phyloP scores from a whole-genome alignment of 1,284 basidiomycete genomes.

The Puccinia coronata region DNA sequence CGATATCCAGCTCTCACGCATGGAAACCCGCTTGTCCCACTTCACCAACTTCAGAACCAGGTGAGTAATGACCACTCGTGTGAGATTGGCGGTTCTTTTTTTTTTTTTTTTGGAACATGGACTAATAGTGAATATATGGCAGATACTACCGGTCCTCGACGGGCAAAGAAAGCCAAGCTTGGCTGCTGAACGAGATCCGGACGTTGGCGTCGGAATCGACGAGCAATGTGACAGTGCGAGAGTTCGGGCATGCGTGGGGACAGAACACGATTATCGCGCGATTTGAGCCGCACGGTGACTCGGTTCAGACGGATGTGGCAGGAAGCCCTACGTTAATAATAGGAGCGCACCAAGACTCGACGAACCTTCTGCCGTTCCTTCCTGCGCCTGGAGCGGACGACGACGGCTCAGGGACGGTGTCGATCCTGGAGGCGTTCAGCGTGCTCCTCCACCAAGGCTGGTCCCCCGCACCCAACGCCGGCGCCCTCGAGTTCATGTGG shows the following conservation, averaged over 20 bases:
- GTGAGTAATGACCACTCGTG: constrained; percentile 6
- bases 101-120: constrained; percentile 65
- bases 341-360: constrained; percentile 60
- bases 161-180: constrained; percentile 73
- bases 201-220: constrained; percentile 63
- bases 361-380: constrained; percentile 68
- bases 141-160: constrained; percentile 66
- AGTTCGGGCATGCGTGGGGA: constrained; percentile 86
- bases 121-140: no score
- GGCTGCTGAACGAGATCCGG: constrained; percentile 73
- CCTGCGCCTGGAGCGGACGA: constrained; percentile 76
- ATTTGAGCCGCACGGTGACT: constrained; percentile 58
- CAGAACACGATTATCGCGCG: constrained; percentile 82
- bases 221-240: constrained; percentile 69
- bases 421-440: constrained; percentile 85
- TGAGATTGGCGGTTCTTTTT: constrained; percentile 55
- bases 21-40: constrained; percentile 21
- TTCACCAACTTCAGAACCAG: constrained; percentile 41
- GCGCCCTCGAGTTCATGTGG: constrained; percentile 91
- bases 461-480: constrained; percentile 70
- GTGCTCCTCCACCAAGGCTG: constrained; percentile 68
- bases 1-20: constrained; percentile 7
- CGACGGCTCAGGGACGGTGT: constrained; percentile 88
- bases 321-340: constrained; percentile 57
- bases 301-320: constrained; percentile 36